phyloP scores from a whole-genome alignment of 2,329 filamentous ascomycete species.

The Epichloe sibirici region DNA sequence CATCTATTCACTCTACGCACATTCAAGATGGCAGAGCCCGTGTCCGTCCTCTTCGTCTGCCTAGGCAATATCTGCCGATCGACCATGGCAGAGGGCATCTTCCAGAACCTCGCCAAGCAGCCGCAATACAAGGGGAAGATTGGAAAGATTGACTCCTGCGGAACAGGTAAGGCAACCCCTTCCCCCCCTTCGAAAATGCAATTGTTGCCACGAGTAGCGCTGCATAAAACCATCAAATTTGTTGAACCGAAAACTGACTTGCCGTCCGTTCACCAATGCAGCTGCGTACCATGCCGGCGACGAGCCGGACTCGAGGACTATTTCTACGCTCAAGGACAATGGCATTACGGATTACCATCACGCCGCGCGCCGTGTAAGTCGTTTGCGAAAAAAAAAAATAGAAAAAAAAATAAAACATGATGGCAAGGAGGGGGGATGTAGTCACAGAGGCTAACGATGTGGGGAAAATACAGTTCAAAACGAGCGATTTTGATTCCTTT shows the following conservation, averaged over 20 bases:
- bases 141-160: slow-evolving; percentile 69
- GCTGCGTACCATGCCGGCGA: slow-evolving; percentile 74
- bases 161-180: slow-evolving; percentile 44
- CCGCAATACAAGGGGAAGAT: slow-evolving; percentile 48
- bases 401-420: not conserved
- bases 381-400: not conserved
- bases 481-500: slow-evolving; percentile 68
- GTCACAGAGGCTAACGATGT: too few relatives aligned
- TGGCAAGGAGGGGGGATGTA: too few relatives aligned
- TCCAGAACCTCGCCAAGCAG: slow-evolving; percentile 56
- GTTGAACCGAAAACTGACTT: not conserved
- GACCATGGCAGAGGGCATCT: slow-evolving; percentile 93
- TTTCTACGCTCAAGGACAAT: slow-evolving; percentile 62
- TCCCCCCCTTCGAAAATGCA: not conserved
- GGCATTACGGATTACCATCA: slow-evolving; percentile 70
- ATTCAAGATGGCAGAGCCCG: slow-evolving; percentile 24
- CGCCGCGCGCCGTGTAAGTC: slow-evolving; percentile 56
- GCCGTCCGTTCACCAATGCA: slow-evolving; percentile 12
- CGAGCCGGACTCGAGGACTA: slow-evolving; percentile 69
- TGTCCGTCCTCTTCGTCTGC: slow-evolving; percentile 87
- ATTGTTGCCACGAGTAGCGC: not conserved
- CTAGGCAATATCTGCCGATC: slow-evolving; percentile 92
- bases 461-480: slow-evolving; percentile 29
- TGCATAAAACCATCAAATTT: not conserved
- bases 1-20: not conserved